Percentiles rank a stretch among this genome's conserved stretches.
phyloP scores from a whole-genome alignment of 2,329 filamentous ascomycete species.

The Biscogniauxia mediterranea region DNA sequence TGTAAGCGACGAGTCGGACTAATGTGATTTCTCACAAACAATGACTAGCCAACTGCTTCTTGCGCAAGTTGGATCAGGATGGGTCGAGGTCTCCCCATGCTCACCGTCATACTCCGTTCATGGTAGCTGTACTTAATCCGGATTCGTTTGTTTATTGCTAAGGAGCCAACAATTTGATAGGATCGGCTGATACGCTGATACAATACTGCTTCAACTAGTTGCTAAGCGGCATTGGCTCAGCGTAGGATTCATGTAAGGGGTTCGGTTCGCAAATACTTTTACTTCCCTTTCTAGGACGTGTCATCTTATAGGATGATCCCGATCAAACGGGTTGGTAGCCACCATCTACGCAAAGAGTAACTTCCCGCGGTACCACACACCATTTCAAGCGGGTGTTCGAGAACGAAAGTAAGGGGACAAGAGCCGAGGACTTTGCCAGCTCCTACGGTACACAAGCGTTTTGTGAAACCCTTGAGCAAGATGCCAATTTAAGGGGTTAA shows the following conservation, averaged over 20 bases:
- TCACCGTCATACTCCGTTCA: background rate
- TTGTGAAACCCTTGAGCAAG: background rate
- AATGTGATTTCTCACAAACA: no score
- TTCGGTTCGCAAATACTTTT: background rate
- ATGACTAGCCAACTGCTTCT: no score
- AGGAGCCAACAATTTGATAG: background rate
- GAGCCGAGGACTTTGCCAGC: background rate
- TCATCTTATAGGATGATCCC: background rate
- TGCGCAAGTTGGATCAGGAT: no score
- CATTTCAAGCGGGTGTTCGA: background rate
- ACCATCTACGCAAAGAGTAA: background rate
- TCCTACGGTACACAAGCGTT: background rate
- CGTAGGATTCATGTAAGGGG: background rate
- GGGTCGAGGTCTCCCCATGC: background rate
- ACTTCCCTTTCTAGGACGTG: background rate
- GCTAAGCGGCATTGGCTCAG: background rate
- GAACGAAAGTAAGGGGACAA: background rate
- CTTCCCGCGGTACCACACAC: background rate
- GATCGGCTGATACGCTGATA: background rate
- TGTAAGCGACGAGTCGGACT: no score
- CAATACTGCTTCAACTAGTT: background rate
- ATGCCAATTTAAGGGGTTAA: no score
- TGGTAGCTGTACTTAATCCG: background rate
- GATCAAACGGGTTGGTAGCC: background rate
- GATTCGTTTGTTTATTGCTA: background rate